These are phyloP conservation scores for Suzukiozyma palmioleophila DNA, from an alignment of 1,139 yeast species.

Conservation along the genomic window DNA sequence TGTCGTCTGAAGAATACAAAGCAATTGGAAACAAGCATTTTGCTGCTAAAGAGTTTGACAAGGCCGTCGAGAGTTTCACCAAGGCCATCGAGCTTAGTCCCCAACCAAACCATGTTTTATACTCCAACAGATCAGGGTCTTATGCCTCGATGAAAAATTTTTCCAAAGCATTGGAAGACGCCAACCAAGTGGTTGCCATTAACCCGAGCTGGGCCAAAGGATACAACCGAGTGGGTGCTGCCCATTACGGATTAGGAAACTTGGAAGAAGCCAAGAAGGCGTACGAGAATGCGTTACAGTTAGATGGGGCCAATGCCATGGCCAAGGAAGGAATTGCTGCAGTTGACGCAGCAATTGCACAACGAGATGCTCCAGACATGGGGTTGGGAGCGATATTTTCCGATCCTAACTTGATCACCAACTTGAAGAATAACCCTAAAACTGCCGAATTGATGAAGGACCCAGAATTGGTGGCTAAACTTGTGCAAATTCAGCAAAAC, in stretches of 20 bases:
- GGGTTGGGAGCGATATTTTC: conserved; percentile 75
- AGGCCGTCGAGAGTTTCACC: conserved; percentile 77
- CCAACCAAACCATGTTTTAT: conserved; percentile 83
- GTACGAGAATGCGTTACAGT: conserved; percentile 76
- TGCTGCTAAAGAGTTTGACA: conserved; percentile 75
- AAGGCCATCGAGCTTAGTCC: conserved; percentile 85
- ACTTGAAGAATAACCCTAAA: conserved; percentile 79
- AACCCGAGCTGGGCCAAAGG: conserved; percentile 93
- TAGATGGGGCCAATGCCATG: conserved; percentile 80
- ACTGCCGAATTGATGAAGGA: conserved; percentile 85
- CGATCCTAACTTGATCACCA: conserved; percentile 75
- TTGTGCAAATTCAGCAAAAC: conserved; percentile 60
- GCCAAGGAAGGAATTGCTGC: conserved; percentile 79
- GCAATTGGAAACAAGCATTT: conserved; percentile 90
- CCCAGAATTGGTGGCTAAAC: conserved; percentile 74
- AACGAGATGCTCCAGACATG: conserved; percentile 57
- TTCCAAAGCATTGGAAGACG: conserved; percentile 73
- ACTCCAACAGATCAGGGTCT: conserved; percentile 91
- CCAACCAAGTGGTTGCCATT: conserved; percentile 73
- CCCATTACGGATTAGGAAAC: conserved; percentile 79
- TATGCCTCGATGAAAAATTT: conserved; percentile 78
- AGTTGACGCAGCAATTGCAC: conserved; percentile 54
- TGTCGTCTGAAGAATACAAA: conserved; percentile 60
- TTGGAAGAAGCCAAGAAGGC: conserved; percentile 64
- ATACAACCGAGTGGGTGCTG: conserved; percentile 90